These are phyloP conservation scores for Colletotrichum lindemuthianum DNA, from an alignment of 2,329 filamentous ascomycete species.

Conservation along the genomic window DNA sequence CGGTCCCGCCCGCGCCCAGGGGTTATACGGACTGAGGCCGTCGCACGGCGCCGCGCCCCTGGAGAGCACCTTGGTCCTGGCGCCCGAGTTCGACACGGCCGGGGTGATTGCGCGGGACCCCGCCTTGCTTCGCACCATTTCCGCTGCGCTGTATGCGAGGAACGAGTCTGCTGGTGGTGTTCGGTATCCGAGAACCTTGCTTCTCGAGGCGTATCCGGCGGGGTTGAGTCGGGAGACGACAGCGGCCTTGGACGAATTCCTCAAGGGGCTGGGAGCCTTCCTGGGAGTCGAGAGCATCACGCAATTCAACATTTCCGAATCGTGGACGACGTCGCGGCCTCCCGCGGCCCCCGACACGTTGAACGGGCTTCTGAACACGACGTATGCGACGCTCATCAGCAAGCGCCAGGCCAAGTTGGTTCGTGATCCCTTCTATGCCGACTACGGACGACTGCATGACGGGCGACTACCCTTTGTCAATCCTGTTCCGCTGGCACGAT, in stretches of 20 bases:
- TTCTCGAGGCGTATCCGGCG: not conserved
- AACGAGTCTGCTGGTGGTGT: not conserved
- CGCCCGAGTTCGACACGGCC: constrained; percentile 36
- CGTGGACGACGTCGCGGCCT: constrained; percentile 38
- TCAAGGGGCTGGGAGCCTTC: constrained; percentile 40
- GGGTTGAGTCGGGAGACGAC: not conserved
- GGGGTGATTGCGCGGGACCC: constrained; percentile 46
- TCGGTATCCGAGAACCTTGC: not conserved
- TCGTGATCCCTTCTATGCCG: constrained; percentile 48
- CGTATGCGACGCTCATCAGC: constrained; percentile 47
- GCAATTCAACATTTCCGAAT: constrained; percentile 37
- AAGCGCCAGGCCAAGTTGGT: constrained; percentile 48
- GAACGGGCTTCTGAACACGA: constrained; percentile 42
- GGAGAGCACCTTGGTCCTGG: constrained; percentile 52
- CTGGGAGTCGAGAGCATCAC: constrained; percentile 36
- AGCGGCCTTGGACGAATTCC: constrained; percentile 40
- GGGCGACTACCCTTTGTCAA: constrained; percentile 13
- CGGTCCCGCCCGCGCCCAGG: constrained; percentile 52
- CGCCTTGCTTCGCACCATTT: constrained; percentile 40
- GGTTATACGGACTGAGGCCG: constrained; percentile 55
- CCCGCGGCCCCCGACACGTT: not conserved
- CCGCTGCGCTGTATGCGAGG: not conserved
- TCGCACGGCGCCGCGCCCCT: constrained; percentile 46
- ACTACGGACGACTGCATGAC: constrained; percentile 44
- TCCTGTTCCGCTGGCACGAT: not conserved